A percentile compares a stretch with the other conserved stretches of the same genome.
These are phyloP conservation scores for Cucurbita moschata DNA, from an alignment of 306 rosid species.

Conservation along the genomic window DNA sequence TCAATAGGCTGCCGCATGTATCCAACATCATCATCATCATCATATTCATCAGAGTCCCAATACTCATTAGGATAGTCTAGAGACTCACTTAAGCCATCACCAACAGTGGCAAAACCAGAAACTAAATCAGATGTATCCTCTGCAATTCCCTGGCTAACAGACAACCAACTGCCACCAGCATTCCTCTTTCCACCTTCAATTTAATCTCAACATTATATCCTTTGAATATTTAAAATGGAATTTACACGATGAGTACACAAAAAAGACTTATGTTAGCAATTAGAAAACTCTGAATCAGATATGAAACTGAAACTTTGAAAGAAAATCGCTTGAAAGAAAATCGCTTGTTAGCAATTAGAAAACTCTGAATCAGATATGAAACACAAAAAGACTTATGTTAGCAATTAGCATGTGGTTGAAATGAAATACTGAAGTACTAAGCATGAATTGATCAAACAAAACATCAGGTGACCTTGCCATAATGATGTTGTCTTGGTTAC, in stretches of 20 bases:
- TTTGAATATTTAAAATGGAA: neutral
- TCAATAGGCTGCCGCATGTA: constrained; percentile 98
- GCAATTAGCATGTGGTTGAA: neutral
- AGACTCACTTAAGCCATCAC: constrained; percentile 86
- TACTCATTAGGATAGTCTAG: constrained; percentile 82
- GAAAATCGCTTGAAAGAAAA: neutral
- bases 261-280: neutral
- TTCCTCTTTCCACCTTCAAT: constrained; percentile 65
- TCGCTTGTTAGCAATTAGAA: too few species aligned
- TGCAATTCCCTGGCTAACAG: constrained; percentile 86
- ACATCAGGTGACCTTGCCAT: neutral
- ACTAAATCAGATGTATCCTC: constrained; percentile 94
- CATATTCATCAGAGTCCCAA: constrained; percentile 99
- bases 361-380: too few species aligned
- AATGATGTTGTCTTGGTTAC: neutral
- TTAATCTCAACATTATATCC: constrained; percentile 2
- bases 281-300: neutral
- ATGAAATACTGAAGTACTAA: neutral
- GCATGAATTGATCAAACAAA: neutral
- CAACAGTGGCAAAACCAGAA: constrained; percentile 94
- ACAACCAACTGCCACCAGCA: constrained; percentile 79
- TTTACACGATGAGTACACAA: constrained; percentile 3
- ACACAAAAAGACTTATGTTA: too few species aligned
- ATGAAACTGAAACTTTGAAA: neutral
- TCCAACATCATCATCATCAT: constrained; percentile 85